Evolutionary conservation across 116 monocot species (phyloP).

Genomic region (Iris pallida): DNA sequence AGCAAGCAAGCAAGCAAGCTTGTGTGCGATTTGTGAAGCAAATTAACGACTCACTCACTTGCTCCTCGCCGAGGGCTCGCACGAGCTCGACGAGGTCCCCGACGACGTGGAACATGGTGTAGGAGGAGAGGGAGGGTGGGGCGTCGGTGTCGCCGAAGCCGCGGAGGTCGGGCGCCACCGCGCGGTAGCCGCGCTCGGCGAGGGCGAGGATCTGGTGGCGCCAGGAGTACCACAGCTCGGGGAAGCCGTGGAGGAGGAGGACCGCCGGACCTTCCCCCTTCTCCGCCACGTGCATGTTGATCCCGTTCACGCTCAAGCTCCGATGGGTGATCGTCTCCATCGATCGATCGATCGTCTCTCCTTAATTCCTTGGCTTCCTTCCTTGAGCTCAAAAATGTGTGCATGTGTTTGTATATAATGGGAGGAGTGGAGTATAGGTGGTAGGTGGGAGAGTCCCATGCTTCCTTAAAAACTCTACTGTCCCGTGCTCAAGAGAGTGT

Average conservation of each 20-base stretch:
- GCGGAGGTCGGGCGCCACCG: conserved; percentile 68
- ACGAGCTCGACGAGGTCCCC: conserved; percentile 63
- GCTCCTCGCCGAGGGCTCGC: conserved; percentile 36
- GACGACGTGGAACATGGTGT: conserved; percentile 51
- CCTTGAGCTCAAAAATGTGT: no score
- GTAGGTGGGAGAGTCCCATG: no score
- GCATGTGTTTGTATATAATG: no score
- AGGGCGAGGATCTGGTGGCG: conserved; percentile 54
- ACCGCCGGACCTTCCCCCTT: conserved; percentile 50
- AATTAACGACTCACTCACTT: no score
- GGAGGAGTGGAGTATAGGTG: no score
- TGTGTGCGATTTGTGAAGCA: no score
- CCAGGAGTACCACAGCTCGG: conserved; percentile 82
- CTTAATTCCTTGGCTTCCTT: no score
- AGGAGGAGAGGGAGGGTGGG: conserved; percentile 17
- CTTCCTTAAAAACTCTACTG: no score
- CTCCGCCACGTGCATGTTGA: conserved; percentile 77
- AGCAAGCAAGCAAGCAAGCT: no score
- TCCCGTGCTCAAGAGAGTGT: no score
- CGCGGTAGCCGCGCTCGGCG: conserved; percentile 54
- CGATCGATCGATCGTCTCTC: neutral
- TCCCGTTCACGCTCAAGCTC: conserved; percentile 57
- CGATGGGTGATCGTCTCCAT: conserved; percentile 28
- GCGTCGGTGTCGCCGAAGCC: conserved; percentile 66
- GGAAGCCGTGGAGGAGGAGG: conserved; percentile 70